Evolutionary conservation across 305 asterid genomes (phyloP).

Genomic region (Fraxinus nigra): DNA sequence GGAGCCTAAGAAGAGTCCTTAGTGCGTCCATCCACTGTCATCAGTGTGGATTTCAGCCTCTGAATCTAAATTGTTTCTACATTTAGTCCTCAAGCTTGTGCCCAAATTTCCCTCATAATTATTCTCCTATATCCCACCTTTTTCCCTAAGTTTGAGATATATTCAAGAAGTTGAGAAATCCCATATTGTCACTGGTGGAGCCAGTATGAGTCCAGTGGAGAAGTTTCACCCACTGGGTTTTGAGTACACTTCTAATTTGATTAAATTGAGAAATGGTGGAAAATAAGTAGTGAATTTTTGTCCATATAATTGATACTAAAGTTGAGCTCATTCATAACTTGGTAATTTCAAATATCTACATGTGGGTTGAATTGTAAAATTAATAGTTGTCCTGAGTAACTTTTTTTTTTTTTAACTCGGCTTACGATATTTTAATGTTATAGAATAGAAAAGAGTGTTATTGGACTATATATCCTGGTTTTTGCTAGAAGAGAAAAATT

Average conservation of each 20-base stretch:
- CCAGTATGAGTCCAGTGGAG: neutral
- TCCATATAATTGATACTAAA: neutral
- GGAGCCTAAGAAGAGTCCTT: no score
- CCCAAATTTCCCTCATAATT: neutral
- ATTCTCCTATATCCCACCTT: neutral
- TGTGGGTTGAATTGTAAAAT: neutral
- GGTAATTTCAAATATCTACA: neutral
- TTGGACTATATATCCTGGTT: neutral
- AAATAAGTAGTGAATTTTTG: neutral
- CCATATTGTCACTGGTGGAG: neutral
- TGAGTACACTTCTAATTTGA: neutral
- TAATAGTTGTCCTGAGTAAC: neutral
- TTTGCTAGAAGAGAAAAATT: slow-evolving; percentile 1
- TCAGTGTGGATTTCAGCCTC: neutral
- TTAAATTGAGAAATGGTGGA: neutral
- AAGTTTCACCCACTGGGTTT: neutral
- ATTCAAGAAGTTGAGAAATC: neutral
- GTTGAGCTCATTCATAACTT: slow-evolving; percentile 8
- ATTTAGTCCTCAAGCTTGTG: neutral
- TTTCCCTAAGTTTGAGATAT: neutral
- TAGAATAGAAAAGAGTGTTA: slow-evolving; percentile 2
- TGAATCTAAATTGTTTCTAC: neutral
- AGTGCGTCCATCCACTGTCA: no score
- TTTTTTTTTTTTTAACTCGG: neutral
- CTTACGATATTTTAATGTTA: neutral